Base-by-base conservation (phyloP, 1,139 yeast species). In the Saccharomycopsis hybrid region DNA sequence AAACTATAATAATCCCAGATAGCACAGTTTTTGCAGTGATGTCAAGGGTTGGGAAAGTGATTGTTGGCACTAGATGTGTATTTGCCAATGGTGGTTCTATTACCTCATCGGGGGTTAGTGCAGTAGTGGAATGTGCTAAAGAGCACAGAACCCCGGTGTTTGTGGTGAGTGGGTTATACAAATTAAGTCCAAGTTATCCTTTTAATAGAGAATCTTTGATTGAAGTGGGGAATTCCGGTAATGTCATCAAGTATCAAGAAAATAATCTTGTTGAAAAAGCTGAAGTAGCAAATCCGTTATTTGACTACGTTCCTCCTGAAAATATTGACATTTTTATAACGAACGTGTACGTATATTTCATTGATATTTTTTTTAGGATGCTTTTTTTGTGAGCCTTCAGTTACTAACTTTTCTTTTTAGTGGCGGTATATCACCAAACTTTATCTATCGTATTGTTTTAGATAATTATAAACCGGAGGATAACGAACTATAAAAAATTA, bases 401-500 rank as follows among this genome's bases (percentile, higher is more conserved):
- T n/a, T n/a, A n/a, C n/a, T n/a, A n/a, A n/a, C n/a, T n/a, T n/a
- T n/a, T n/a, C n/a, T n/a, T n/a, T n/a, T n/a, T n/a, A n/a, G n/a
- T n/a, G 98, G 98, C 44, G 97, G 97, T 31, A 90, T 86, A 65
- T 87, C 97, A 29, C 98, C 98, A 46, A 88, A 95, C 58, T 94
- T 92, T 68, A 85, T 92, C 50, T 94, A 94, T 68, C 82, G 98
- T 69, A 85, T 92, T 54, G 96, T 92, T 41, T 78, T 90, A 71
- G 99, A 94, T 67, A 89, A 90, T 67, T 94, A 94, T 69, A 84
- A 84, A 65, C 80, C 83, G 47, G 90, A 85, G 60, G 97, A 90
- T 66, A 86, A 79, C 54, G 76, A 76, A 60, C 69, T 82, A 56
- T 70, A 62, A 50, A n/a, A n/a, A n/a, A n/a, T n/a, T n/a, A n/a